Evolutionary conservation across 2,329 filamentous ascomycete species (phyloP).

Genomic region (Trichoderma sp.): DNA sequence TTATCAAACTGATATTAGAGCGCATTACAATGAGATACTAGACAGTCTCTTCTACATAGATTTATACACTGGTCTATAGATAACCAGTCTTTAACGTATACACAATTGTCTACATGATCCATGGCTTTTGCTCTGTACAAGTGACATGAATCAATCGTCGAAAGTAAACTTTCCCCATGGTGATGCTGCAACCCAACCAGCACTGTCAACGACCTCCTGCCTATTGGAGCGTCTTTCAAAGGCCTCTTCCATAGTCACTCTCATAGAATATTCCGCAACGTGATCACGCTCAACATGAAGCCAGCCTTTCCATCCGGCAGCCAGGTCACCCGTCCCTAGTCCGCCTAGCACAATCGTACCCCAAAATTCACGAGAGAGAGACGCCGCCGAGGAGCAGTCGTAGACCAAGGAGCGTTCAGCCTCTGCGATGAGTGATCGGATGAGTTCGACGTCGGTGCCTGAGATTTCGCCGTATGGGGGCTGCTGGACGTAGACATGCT

Average conservation of each 20-base stretch:
- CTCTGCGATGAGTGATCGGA: conserved; percentile 39
- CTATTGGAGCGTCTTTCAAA: conserved; percentile 40
- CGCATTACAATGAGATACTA: not conserved
- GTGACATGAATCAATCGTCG: conserved; percentile 19
- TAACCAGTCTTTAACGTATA: not conserved
- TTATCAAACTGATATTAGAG: conserved; percentile 25
- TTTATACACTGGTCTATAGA: not conserved
- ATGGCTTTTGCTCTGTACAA: not conserved
- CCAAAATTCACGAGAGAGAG: conserved; percentile 53
- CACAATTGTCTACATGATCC: not conserved
- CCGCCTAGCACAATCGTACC: conserved; percentile 55
- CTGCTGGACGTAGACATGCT: conserved; percentile 52
- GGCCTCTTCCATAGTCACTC: conserved; percentile 46
- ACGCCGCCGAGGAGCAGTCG: conserved; percentile 38
- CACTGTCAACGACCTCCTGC: conserved; percentile 40
- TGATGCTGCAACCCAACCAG: conserved; percentile 48
- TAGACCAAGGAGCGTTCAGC: conserved; percentile 53
- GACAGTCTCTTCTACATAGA: not conserved
- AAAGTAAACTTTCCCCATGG: conserved; percentile 52
- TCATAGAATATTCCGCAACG: conserved; percentile 39
- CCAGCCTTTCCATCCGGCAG: conserved; percentile 48
- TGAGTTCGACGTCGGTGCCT: conserved; percentile 26
- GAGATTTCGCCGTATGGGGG: conserved; percentile 31
- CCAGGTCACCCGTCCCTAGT: conserved; percentile 34
- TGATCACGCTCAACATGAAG: conserved; percentile 47